Evolutionary conservation across 306 rosid species (phyloP), one percentile per base, ranked within the genome.

Genomic region (Prinsepia uniflora): DNA sequence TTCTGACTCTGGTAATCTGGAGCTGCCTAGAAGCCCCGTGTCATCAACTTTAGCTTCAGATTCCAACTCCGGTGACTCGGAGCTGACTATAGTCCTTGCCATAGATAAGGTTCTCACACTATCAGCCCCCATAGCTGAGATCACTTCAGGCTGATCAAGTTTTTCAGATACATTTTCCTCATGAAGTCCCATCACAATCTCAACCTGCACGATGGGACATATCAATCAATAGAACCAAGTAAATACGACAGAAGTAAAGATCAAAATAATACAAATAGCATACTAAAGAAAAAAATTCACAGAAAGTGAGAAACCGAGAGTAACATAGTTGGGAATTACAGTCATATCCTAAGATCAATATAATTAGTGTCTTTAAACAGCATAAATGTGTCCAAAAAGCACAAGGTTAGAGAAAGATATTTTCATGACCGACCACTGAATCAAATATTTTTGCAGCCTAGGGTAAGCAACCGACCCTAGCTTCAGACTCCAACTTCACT

Each of bases 171-270:
- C 55, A 22, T 65, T 24, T 47, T 76, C 91, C 84, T 94, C 99
- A 79, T 94, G 96, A 42, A 94, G 92, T 60, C 99, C 97, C 97
- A 91, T 91, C 84, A 91, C 97, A 79, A 94, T 94, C 88, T 94
- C 96, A 66, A 94, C 99, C 97, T 94, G 74, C 54, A 75, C 41
- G 74, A 55, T n/a, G 52, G 22, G 65, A 45, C 4, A 64, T 9
- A 8, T 15, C 65, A 49, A 34, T 49, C 30, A 19, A 49, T n/a
- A 44, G 56, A 48, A 41, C 40, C 47, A 57, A 40, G 68, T 58
- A 56, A 77, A 44, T 8, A 79, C 36, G 41, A n/a, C 17, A 44
- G 65, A 47, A 71, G 47, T 46, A 62, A 62, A 40, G 30, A 39
- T 62, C 13, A 30, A 30, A 30, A 30, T n/a, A 56, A 43, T 11